A percentile compares a stretch with the other conserved stretches of the same genome.
phyloP scores from a whole-genome alignment of 495 filamentous ascomycete species.

The Xylaria telfairii region DNA sequence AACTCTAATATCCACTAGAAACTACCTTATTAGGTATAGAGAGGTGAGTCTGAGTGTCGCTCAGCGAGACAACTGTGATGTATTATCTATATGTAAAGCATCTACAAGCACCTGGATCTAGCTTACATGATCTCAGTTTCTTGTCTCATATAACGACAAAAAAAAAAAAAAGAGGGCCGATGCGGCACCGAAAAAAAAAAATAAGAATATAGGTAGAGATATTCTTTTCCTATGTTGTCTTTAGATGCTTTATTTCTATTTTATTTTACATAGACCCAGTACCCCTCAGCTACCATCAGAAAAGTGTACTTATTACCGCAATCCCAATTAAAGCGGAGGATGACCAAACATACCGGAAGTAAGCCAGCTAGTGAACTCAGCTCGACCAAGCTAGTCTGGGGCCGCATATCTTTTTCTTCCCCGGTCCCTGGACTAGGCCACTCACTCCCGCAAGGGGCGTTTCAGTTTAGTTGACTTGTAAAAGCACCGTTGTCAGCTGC shows the following conservation, averaged over 20 bases:
- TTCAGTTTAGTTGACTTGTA: slow-evolving; percentile 23
- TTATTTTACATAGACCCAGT: slow-evolving; percentile 14
- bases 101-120: background rate
- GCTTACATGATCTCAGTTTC: slow-evolving; percentile 13
- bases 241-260: background rate
- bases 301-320: slow-evolving; percentile 24
- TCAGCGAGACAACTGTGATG: slow-evolving; percentile 18
- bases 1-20: slow-evolving; percentile 5
- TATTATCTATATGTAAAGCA: background rate
- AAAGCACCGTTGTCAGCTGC: slow-evolving; percentile 18
- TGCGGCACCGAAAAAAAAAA: background rate
- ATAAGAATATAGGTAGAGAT: background rate
- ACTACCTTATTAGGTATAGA: slow-evolving; percentile 6
- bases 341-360: slow-evolving; percentile 24
- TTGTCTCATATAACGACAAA: background rate
- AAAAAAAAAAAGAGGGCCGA: background rate
- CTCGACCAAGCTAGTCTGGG: slow-evolving; percentile 29
- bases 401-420: slow-evolving; percentile 29
- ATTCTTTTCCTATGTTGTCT: background rate
- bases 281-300: slow-evolving; percentile 15
- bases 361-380: slow-evolving; percentile 27
- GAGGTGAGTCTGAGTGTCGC: slow-evolving; percentile 14
- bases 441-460: slow-evolving; percentile 26
- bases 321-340: slow-evolving; percentile 25
- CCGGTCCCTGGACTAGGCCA: slow-evolving; percentile 27